Conservation (phyloP, 305 asterid genomes). For the Solanum hybrid region DNA sequence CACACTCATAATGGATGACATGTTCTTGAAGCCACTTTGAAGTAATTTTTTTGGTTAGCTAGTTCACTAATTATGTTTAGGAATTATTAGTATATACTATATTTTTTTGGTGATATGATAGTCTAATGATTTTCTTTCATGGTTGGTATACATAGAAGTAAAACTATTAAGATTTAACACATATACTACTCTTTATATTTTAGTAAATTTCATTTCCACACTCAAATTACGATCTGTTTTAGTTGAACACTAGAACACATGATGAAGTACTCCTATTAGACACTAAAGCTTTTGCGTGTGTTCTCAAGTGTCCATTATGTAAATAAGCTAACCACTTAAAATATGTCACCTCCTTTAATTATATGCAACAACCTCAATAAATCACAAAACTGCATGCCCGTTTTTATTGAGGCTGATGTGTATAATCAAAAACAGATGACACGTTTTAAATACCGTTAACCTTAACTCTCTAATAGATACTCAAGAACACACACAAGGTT, state of each 20-base stretch:
- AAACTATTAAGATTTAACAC: neutral
- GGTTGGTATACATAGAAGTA: neutral
- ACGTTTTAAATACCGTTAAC: neutral
- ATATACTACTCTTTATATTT: neutral
- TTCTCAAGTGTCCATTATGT: neutral
- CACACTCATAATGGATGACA: neutral
- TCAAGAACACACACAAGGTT: neutral
- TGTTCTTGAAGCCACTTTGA: neutral
- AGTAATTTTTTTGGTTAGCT: neutral
- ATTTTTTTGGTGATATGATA: neutral
- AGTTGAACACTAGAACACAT: neutral
- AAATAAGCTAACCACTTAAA: fast-evolving
- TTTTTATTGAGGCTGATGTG: neutral
- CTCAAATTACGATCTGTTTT: fast-evolving
- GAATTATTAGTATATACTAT: neutral
- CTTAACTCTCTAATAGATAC: neutral
- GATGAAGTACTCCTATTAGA: fast-evolving
- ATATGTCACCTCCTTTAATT: neutral
- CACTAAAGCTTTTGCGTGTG: neutral
- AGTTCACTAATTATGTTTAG: neutral
- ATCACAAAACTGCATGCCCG: neutral
- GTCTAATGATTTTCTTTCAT: neutral
- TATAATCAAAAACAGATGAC: neutral
- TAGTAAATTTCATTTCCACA: neutral
- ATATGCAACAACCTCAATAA: neutral